A percentile compares a stretch with the other conserved stretches of the same genome.
Conservation (phyloP, 192 early-diverging fungal species). For the Glomus cerebriforme region DNA sequence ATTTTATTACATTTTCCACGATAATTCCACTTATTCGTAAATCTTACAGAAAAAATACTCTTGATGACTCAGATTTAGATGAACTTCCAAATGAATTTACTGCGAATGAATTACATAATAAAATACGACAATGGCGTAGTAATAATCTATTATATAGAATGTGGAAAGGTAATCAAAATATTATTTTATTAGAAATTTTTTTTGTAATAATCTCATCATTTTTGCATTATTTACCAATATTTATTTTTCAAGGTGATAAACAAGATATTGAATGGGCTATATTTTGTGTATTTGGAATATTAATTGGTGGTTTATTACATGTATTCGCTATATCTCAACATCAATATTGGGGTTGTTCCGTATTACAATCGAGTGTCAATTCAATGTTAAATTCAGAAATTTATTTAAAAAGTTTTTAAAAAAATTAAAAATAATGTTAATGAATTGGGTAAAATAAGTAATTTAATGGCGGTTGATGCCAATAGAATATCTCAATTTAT, state of each 20-base stretch:
- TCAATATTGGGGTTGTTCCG: not conserved
- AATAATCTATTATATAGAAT: conserved; percentile 35
- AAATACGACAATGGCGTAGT: conserved; percentile 29
- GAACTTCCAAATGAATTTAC: conserved; percentile 34
- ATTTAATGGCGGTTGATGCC: conserved; percentile 75
- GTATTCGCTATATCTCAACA: not conserved
- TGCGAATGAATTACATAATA: conserved; percentile 34
- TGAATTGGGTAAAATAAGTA: conserved; percentile 62
- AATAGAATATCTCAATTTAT: conserved; percentile 59
- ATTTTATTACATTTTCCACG: conserved; percentile 35
- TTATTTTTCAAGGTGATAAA: conserved; percentile 33
- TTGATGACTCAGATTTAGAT: conserved; percentile 35
- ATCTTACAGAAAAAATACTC: conserved; percentile 14
- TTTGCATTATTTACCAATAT: conserved; percentile 40
- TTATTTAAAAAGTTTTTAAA: conserved; percentile 65
- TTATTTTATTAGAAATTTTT: conserved; percentile 31
- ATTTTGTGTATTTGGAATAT: conserved; percentile 1
- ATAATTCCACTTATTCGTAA: conserved; percentile 33
- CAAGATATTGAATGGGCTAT: not conserved
- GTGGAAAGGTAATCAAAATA: conserved; percentile 32
- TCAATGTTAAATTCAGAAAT: conserved; percentile 62
- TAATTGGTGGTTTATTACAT: not conserved
- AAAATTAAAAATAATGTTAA: conserved; percentile 44
- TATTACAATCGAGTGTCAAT: conserved; percentile 37
- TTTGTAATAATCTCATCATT: conserved; percentile 17